Evolutionary conservation across 2,329 filamentous ascomycete genomes (phyloP), one percentile per base, ranked within the genome.

Genomic region (Teratosphaeria nubilosa): DNA sequence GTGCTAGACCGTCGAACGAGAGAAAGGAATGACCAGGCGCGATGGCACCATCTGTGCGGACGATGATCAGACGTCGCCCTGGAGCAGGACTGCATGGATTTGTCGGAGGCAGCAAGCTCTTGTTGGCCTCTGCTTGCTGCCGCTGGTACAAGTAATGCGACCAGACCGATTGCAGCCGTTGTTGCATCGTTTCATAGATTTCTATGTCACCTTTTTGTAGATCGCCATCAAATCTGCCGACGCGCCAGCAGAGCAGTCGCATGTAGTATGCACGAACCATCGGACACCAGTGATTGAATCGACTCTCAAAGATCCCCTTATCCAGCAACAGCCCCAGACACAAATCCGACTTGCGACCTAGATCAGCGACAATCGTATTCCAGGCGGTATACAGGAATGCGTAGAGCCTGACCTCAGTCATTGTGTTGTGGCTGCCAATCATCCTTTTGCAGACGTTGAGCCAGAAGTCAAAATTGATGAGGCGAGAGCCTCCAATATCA

Each of bases 231-330:
- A 87, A 88, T 62, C 91, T 82, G 63, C 88, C 92, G 53, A 96
- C 78, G 60, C 91, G 84, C 91, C 91, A 96, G 73, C 90, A 95
- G 24, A 96, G 74, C 54, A 96, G 76, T 53, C 91, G 88, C 82
- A 95, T 94, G 70, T 87, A 96, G 72, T 96, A 96, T 14, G 90
- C 87, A 60, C 91, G 83, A 24, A 96, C 90, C 91, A 96, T 95
- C 0, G 91, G 90, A 68, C 90, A 95, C 91, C 91, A 96, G 68
- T 96, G 90, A 68, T 88, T 92, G 75, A 96, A 96, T 61, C 90
- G 85, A 60, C 83, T 84, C 68, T 88, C 84, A 70, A 96, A 96
- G 1, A 87, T 82, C 27, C 85, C 79, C 56, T 88, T 85, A 6
- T 85, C 81, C 13, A 96, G 76, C 45, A 96, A 75, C 78, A 94